Evolutionary conservation across 2,329 filamentous ascomycete genomes (phyloP), one percentile per base, ranked within the genome.

Genomic region (Didymella sp.): DNA sequence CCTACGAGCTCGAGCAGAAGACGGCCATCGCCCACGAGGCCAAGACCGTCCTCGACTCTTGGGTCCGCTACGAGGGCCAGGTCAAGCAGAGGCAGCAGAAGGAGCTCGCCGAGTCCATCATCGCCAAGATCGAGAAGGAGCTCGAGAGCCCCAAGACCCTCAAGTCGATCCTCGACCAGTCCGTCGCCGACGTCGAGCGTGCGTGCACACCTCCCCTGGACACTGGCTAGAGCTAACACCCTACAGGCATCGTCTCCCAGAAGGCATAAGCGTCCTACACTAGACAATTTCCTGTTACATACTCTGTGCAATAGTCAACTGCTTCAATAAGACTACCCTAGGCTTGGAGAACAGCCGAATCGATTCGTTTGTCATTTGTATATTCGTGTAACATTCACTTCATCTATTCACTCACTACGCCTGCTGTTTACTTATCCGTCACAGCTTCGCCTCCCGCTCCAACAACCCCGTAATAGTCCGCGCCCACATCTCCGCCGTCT

Each of bases 31-130:
- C 92, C 58, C 84, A 87, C 64, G 95, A 99, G 86, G 94, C 94
- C 76, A 99, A 97, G 89, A 75, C 85, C 61, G 95, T 98, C 58
- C 88, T 99, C 66, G 95, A 99, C 79, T 97, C 92, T 56, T 99
- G 95, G 96, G 93, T 98, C 66, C 90, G 95, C 78, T 99, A 99
- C 81, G 95, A 99, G 85, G 84, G 90, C 73, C 95, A 98, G 85
- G 93, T 99, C 76, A 99, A 98, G 90, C 90, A 94, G 84, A 90
- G 95, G 79, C 92, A 99, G 85, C 95, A 99, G 87, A 89, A 86
- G 81, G 95, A 99, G 86, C 87, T 99, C 67, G 92, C 95, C 65
- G 88, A 96, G 77, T 87, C 83, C 79, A 85, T 99, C 80, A 98
- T 99, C 75, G 87, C 90, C 84, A 99, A 97, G 88, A 95, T 98